phyloP scores from a whole-genome alignment of 2,329 filamentous ascomycete genomes.

The Fusarium succisae region DNA sequence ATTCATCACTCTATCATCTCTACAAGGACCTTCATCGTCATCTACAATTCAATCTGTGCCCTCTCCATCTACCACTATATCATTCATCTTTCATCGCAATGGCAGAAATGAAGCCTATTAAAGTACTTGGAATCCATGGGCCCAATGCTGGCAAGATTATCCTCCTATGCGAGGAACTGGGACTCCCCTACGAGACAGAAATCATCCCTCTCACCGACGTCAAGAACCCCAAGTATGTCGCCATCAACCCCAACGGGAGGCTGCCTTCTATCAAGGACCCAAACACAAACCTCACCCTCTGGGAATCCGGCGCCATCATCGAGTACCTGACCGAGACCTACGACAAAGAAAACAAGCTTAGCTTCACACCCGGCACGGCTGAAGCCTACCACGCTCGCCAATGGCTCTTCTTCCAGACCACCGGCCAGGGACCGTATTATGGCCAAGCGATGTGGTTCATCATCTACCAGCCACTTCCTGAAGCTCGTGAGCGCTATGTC shows the following conservation, averaged over 20 bases:
- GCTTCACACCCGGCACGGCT: not conserved
- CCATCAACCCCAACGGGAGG: not conserved
- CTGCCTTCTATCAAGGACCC: not conserved
- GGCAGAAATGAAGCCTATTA: not conserved
- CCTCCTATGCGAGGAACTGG: not conserved
- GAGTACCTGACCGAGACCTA: not conserved
- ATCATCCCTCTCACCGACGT: not conserved
- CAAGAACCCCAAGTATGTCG: not conserved
- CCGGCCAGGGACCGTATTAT: not conserved
- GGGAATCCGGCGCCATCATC: not conserved
- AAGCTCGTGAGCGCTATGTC: not conserved
- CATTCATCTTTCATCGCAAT: not conserved
- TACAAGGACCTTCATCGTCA: fast-evolving
- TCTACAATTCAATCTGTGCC: fast-evolving
- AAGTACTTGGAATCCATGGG: not conserved
- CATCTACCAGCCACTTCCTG: not conserved
- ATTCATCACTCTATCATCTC: too few species aligned
- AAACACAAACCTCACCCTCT: not conserved
- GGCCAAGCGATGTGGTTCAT: not conserved
- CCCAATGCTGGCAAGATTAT: not conserved
- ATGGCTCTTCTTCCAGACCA: not conserved
- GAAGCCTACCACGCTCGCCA: not conserved
- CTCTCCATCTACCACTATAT: not conserved
- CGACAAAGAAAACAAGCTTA: not conserved
- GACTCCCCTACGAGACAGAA: not conserved